These are phyloP conservation scores for Alternaria sp. DNA, from an alignment of 2,329 filamentous ascomycete species.

Conservation along the genomic window DNA sequence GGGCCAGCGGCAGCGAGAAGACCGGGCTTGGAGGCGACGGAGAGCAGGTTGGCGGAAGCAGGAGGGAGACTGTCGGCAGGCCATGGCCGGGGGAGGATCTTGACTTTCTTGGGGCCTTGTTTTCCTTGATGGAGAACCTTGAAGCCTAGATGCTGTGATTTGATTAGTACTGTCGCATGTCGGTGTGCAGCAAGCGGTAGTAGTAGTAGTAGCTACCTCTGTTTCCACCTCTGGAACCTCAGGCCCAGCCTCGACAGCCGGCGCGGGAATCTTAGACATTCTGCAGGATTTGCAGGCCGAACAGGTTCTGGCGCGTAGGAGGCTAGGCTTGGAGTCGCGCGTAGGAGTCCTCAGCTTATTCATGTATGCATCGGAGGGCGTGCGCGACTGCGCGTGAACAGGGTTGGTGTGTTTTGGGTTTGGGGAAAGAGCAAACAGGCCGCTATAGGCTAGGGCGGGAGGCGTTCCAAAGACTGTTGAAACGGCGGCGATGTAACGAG, in stretches of 20 bases:
- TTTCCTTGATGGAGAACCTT: slow-evolving; percentile 64
- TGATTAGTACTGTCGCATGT: slow-evolving; percentile 20
- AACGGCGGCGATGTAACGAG: slow-evolving; percentile 22
- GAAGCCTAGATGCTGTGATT: slow-evolving; percentile 75
- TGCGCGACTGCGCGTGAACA: slow-evolving; percentile 25
- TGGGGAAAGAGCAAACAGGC: slow-evolving; percentile 15
- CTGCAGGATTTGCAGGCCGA: slow-evolving; percentile 70
- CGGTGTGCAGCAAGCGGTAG: not conserved
- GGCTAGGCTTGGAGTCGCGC: slow-evolving; percentile 40
- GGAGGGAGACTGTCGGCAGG: slow-evolving; percentile 72
- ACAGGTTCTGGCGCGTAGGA: slow-evolving; percentile 62
- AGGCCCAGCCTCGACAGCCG: slow-evolving; percentile 63
- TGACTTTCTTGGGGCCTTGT: slow-evolving; percentile 81
- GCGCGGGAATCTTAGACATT: slow-evolving; percentile 55
- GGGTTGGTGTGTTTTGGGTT: slow-evolving; percentile 20
- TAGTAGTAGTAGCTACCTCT: slow-evolving; percentile 64
- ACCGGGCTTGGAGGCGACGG: slow-evolving; percentile 79
- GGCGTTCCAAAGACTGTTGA: slow-evolving; percentile 22
- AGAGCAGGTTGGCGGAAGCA: slow-evolving; percentile 81
- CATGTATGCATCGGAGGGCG: slow-evolving; percentile 41
- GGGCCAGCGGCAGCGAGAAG: slow-evolving; percentile 89
- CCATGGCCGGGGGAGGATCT: slow-evolving; percentile 80
- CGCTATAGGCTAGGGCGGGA: slow-evolving; percentile 14
- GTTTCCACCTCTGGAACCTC: slow-evolving; percentile 82
- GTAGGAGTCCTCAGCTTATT: slow-evolving; percentile 34